Conservation (phyloP, 805 yeast species). For the Brettanomyces custersianus region DNA sequence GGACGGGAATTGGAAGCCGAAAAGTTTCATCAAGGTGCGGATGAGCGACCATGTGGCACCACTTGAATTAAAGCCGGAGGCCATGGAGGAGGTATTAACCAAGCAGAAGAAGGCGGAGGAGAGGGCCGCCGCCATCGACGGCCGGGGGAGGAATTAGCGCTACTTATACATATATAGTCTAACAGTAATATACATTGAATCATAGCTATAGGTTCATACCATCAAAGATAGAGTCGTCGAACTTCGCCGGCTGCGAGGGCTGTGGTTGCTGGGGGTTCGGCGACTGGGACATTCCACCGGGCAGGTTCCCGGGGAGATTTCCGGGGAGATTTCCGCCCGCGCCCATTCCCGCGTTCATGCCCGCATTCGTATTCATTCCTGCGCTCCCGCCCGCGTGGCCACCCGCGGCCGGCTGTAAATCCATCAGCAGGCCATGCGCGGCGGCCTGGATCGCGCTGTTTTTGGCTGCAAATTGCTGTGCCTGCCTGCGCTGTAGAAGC, state of each 20-base stretch:
- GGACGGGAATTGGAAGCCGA: constrained; percentile 29
- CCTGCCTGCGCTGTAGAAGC: constrained; percentile 14
- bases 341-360: too few relatives aligned
- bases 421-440: constrained; percentile 6
- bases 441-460: constrained; percentile 17
- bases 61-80: constrained; percentile 29
- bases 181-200: neutral
- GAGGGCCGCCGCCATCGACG: neutral
- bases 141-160: neutral
- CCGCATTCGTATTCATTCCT: too few relatives aligned
- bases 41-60: constrained; percentile 29
- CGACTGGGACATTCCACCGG: too few relatives aligned
- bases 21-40: constrained; percentile 26
- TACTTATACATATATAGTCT: too few relatives aligned
- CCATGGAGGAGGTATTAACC: constrained; percentile 9
- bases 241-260: too few relatives aligned
- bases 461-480: constrained; percentile 18
- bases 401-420: neutral
- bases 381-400: too few relatives aligned
- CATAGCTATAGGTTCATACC: too few relatives aligned
- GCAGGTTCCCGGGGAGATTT: too few relatives aligned
- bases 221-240: too few relatives aligned
- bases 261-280: too few relatives aligned
- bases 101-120: constrained; percentile 5
- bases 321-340: too few relatives aligned